Conservation (phyloP, 306 rosid species). For the Medicago ruthenica region DNA sequence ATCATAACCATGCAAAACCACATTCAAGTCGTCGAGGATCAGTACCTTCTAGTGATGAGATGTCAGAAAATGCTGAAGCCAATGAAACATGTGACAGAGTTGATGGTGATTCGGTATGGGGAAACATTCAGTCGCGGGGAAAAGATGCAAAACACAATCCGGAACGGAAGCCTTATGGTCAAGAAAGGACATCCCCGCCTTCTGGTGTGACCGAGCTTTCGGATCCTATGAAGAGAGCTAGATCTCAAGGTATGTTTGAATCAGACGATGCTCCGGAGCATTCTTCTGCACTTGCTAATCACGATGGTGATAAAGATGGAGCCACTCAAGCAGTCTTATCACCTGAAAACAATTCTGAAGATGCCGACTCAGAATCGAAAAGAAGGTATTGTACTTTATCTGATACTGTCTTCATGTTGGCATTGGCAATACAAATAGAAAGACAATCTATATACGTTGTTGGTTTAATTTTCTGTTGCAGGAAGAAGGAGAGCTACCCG, state of each 20-base stretch:
- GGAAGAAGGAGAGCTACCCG: conserved; percentile 65
- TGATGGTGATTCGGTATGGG: conserved; percentile 61
- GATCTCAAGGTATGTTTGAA: conserved; percentile 55
- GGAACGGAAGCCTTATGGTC: conserved; percentile 62
- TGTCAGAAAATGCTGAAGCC: conserved; percentile 61
- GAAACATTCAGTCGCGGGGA: conserved; percentile 52
- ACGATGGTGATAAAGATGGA: conserved; percentile 57
- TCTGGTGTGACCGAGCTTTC: conserved; percentile 67
- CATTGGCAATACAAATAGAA: neutral
- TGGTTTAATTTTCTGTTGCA: conserved; percentile 48
- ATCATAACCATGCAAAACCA: conserved; percentile 80
- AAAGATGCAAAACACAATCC: conserved; percentile 50
- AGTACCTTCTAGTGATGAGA: conserved; percentile 55
- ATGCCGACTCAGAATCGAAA: conserved; percentile 69
- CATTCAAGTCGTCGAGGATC: conserved; percentile 62
- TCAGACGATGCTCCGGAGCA: conserved; percentile 64
- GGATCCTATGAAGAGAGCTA: conserved; percentile 58
- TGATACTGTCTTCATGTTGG: conserved; percentile 12
- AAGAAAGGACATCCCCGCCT: conserved; percentile 70
- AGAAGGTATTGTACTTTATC: conserved; percentile 60
- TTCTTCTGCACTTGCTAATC: conserved; percentile 71
- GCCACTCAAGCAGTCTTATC: conserved; percentile 55
- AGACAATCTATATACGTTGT: conserved; percentile 6
- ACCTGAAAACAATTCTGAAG: conserved; percentile 60
- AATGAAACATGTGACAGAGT: conserved; percentile 51